These are phyloP conservation scores for Alternaria gansuensis DNA, from an alignment of 2,329 filamentous ascomycete species.

Conservation along the genomic window DNA sequence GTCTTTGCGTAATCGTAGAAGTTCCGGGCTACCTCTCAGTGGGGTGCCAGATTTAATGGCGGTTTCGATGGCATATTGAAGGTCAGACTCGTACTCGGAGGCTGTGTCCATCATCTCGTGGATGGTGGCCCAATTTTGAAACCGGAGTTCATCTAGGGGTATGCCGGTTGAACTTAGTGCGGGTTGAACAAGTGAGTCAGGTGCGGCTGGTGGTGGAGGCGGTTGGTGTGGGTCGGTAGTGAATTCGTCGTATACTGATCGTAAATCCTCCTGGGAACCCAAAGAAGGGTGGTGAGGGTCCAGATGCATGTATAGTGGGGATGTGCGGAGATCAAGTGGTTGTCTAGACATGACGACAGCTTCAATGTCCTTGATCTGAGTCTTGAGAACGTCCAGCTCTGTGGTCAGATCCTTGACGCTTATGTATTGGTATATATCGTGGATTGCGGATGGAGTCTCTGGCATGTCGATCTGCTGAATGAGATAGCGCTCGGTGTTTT, in stretches of 20 bases:
- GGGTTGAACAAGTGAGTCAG: constrained; percentile 15
- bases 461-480: constrained; percentile 14
- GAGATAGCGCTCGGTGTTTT: constrained; percentile 21
- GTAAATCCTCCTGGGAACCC: constrained; percentile 42
- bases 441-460: constrained; percentile 4
- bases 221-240: constrained; percentile 54
- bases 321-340: constrained; percentile 48
- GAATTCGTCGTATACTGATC: constrained; percentile 56
- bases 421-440: constrained; percentile 22
- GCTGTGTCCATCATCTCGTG: constrained; percentile 57
- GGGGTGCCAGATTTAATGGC: constrained; percentile 25
- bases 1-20: constrained; percentile 16
- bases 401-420: constrained; percentile 26
- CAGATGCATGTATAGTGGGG: constrained; percentile 52
- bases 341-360: constrained; percentile 45
- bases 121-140: constrained; percentile 60
- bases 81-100: constrained; percentile 31
- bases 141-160: constrained; percentile 57
- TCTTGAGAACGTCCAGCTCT: constrained; percentile 34
- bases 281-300: constrained; percentile 35
- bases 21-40: constrained; percentile 8
- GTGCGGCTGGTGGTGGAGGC: constrained; percentile 22
- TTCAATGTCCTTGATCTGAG: constrained; percentile 40
- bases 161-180: constrained; percentile 52
- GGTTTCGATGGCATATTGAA: constrained; percentile 15